These are phyloP conservation scores for Thelonectria blattea DNA, from an alignment of 2,329 filamentous ascomycete species.

Conservation along the genomic window DNA sequence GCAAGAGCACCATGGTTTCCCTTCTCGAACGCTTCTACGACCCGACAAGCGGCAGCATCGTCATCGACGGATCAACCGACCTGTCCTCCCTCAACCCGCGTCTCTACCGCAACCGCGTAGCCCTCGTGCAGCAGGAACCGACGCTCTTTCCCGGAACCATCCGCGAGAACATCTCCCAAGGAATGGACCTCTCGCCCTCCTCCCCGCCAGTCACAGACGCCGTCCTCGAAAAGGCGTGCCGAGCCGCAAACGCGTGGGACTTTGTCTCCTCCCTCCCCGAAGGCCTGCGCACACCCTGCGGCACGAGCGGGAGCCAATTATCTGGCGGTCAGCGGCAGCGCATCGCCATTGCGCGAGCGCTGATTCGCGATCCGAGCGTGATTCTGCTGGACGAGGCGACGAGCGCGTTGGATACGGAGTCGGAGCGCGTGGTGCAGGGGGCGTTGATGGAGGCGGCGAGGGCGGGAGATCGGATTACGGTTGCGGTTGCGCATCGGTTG, in stretches of 20 bases:
- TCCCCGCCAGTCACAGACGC: not conserved
- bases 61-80: not conserved
- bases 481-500: conserved; percentile 22
- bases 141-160: conserved; percentile 12
- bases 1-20: conserved; percentile 4
- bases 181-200: not conserved
- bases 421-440: conserved; percentile 9
- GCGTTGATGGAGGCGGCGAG: conserved; percentile 14
- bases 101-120: conserved; percentile 3
- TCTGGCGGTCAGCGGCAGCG: conserved; percentile 16
- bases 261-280: conserved; percentile 15
- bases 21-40: conserved; percentile 10
- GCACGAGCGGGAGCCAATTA: conserved; percentile 12
- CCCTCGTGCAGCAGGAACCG: conserved; percentile 19
- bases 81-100: conserved; percentile 4
- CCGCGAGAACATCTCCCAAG: conserved; percentile 14
- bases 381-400: conserved; percentile 16
- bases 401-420: conserved; percentile 14
- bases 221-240: conserved; percentile 6
- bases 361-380: conserved; percentile 12
- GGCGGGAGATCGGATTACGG: not conserved
- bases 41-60: not conserved
- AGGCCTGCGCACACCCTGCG: conserved; percentile 10
- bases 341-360: conserved; percentile 1
- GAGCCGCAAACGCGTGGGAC: conserved; percentile 18